These are phyloP conservation scores for Anastatica hierochuntica DNA, from an alignment of 345 rosid species.

Conservation along the genomic window DNA sequence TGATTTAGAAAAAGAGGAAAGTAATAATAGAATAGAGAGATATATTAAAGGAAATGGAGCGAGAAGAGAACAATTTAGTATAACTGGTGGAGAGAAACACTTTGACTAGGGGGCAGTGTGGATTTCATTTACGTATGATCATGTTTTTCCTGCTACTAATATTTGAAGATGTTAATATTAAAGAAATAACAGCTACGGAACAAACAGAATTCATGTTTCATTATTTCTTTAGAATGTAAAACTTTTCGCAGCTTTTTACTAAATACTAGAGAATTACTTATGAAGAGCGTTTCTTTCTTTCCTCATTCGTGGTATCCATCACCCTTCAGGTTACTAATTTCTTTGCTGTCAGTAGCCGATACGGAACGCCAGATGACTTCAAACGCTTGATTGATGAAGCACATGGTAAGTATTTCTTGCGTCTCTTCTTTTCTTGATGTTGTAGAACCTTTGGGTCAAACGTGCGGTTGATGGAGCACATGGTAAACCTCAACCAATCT, in stretches of 20 bases:
- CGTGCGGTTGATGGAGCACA: constrained; percentile 69
- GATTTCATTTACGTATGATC: constrained; percentile 1
- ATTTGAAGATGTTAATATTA: neutral
- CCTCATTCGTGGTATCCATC: constrained; percentile 4
- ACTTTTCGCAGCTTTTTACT: neutral
- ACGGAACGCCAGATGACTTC: constrained; percentile 95
- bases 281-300: neutral
- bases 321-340: constrained; percentile 71
- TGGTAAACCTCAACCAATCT: constrained; percentile 31
- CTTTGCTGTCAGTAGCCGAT: constrained; percentile 87
- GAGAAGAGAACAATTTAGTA: neutral
- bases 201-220: neutral
- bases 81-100: neutral
- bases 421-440: neutral
- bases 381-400: constrained; percentile 91
- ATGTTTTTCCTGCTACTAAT: neutral
- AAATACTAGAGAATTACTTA: neutral
- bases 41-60: neutral
- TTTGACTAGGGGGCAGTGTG: neutral
- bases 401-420: constrained; percentile 47
- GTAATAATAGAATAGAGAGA: neutral
- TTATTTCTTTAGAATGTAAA: neutral
- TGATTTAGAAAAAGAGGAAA: neutral
- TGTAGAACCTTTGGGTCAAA: constrained; percentile 26
- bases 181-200: constrained; percentile 2